phyloP scores from a whole-genome alignment of 176 grass and related monocot species.

The Oryza meridionalis region DNA sequence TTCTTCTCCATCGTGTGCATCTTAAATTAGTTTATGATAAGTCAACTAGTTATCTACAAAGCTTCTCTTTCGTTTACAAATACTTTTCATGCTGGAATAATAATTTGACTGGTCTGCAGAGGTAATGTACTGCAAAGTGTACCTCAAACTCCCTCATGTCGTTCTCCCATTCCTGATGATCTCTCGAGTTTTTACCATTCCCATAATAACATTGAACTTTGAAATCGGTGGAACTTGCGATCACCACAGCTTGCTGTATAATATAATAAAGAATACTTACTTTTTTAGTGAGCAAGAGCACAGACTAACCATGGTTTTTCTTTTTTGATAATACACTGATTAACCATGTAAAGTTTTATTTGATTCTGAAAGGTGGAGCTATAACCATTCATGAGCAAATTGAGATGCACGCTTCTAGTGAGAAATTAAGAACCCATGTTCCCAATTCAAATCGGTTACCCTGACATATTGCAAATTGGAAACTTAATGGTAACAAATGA shows the following conservation, averaged over 20 bases:
- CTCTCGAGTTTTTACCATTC: conserved; percentile 56
- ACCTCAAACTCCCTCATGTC: conserved; percentile 72
- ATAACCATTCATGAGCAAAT: conserved; percentile 29
- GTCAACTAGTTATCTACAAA: conserved; percentile 14
- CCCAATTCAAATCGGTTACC: background rate
- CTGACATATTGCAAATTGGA: background rate
- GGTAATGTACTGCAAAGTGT: conserved; percentile 24
- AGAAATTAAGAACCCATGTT: background rate
- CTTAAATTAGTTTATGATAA: conserved; percentile 37
- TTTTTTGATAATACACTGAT: background rate
- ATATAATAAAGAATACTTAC: conserved; percentile 18
- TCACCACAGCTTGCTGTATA: conserved; percentile 91
- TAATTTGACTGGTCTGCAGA: conserved; percentile 26
- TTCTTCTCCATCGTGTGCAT: background rate
- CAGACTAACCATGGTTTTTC: conserved; percentile 23
- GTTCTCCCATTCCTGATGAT: conserved; percentile 74
- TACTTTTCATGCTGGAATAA: conserved; percentile 17
- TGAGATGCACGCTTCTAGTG: background rate
- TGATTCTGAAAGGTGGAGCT: background rate
- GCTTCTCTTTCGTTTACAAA: conserved; percentile 14
- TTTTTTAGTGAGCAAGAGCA: conserved; percentile 14
- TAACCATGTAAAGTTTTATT: conserved; percentile 37
- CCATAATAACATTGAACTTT: conserved; percentile 77
- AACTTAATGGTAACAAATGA: background rate
- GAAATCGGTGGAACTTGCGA: conserved; percentile 77